Conservation (phyloP, 2,329 filamentous ascomycete species). For the Sodiomyces alkalinus region DNA sequence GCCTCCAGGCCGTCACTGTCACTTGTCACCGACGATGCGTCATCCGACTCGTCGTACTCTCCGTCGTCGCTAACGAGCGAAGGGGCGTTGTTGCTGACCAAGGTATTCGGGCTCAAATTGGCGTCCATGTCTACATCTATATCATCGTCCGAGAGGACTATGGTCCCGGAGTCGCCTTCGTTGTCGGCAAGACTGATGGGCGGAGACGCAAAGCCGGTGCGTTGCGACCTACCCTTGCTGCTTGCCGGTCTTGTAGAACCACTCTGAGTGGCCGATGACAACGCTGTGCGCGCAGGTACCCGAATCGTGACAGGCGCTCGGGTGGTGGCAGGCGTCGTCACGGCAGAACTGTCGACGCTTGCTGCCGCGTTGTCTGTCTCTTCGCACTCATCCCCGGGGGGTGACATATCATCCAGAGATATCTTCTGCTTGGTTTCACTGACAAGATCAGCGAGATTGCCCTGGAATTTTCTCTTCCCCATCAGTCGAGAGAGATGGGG, state of each 20-base stretch:
- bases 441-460: slow-evolving; percentile 43
- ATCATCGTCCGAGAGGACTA: slow-evolving; percentile 27
- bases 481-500: slow-evolving; percentile 55
- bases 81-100: slow-evolving; percentile 61
- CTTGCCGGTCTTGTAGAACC: slow-evolving; percentile 33
- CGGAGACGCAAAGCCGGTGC: slow-evolving; percentile 23
- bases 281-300: slow-evolving; percentile 41
- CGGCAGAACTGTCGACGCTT: slow-evolving; percentile 1
- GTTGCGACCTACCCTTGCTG: slow-evolving; percentile 35
- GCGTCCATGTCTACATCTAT: slow-evolving; percentile 37
- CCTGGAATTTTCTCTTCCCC: slow-evolving; percentile 42
- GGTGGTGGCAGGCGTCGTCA: slow-evolving; percentile 7
- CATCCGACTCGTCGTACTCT: slow-evolving; percentile 60
- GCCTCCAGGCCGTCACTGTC: slow-evolving; percentile 40
- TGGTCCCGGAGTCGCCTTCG: slow-evolving; percentile 14
- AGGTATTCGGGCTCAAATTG: slow-evolving; percentile 53
- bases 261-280: slow-evolving; percentile 29
- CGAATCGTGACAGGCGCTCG: slow-evolving; percentile 34
- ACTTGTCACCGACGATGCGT: slow-evolving; percentile 44
- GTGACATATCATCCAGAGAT: slow-evolving; percentile 31
- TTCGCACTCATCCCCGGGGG: slow-evolving; percentile 39
- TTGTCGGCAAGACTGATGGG: slow-evolving; percentile 10
- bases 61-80: slow-evolving; percentile 70
- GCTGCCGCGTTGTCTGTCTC: slow-evolving; percentile 23
- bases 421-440: slow-evolving; percentile 41